These are phyloP conservation scores for Mediolabrus comicus DNA, from an alignment of 108 stramenopile species.

Conservation along the genomic window DNA sequence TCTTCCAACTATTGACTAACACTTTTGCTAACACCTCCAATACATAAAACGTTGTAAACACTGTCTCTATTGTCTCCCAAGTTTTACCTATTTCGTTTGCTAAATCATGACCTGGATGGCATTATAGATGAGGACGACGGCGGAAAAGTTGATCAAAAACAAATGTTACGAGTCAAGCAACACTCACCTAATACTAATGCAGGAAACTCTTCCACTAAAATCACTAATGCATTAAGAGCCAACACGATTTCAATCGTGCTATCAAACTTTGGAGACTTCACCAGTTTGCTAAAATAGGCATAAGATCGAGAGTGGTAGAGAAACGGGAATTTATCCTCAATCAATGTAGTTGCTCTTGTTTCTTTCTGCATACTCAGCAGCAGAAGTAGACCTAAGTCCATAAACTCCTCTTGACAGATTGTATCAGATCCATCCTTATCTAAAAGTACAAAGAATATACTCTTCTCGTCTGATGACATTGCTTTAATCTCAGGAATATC, in stretches of 20 bases:
- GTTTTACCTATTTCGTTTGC: conserved; percentile 39
- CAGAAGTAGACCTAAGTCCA: conserved; percentile 60
- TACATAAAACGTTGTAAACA: conserved; percentile 67
- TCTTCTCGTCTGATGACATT: conserved; percentile 53
- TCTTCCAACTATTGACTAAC: conserved; percentile 61
- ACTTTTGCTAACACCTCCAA: conserved; percentile 69
- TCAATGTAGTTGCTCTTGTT: conserved; percentile 49
- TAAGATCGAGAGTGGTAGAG: conserved; percentile 43
- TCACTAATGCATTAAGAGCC: conserved; percentile 65
- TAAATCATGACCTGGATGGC: not conserved
- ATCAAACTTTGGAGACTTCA: conserved; percentile 63
- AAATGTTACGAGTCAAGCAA: not conserved
- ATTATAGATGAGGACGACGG: too few species aligned
- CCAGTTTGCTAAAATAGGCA: conserved; percentile 19
- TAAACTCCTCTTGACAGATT: conserved; percentile 58
- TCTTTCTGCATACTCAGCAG: conserved; percentile 54
- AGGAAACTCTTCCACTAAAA: conserved; percentile 71
- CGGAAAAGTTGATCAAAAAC: not conserved
- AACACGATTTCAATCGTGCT: conserved; percentile 56
- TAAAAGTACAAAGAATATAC: conserved; percentile 49
- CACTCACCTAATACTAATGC: conserved; percentile 33
- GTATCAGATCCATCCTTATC: conserved; percentile 56
- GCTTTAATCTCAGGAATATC: conserved; percentile 69
- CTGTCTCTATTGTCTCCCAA: conserved; percentile 61
- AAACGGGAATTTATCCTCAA: conserved; percentile 51